These are phyloP conservation scores for Zanthoxylum bungeanum DNA, from an alignment of 345 rosid genomes.

Conservation along the genomic window DNA sequence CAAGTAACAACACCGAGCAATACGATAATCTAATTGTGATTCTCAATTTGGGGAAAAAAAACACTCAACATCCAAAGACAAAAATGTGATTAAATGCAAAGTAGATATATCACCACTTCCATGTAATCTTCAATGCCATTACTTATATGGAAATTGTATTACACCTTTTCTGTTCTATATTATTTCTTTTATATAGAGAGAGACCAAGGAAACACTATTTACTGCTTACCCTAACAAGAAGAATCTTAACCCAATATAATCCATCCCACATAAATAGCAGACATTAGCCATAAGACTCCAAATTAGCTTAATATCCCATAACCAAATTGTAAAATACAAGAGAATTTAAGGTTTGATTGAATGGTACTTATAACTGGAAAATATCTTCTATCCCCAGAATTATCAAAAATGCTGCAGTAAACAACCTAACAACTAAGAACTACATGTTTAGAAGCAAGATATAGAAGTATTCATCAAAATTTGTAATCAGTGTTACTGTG, in stretches of 20 bases:
- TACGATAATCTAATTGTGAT: background rate
- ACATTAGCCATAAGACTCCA: background rate
- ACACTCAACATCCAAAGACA: background rate
- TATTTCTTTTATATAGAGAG: too few relatives aligned
- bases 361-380: background rate
- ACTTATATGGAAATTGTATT: background rate
- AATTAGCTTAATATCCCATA: background rate
- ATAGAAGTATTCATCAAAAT: slow-evolving; percentile 3
- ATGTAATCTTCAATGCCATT: background rate
- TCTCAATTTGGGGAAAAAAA: background rate
- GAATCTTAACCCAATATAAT: background rate
- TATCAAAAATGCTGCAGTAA: background rate
- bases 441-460: background rate
- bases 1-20: background rate
- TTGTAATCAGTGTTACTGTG: slow-evolving; percentile 6
- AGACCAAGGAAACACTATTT: background rate
- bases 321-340: slow-evolving; percentile 1
- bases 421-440: background rate
- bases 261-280: background rate
- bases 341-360: background rate
- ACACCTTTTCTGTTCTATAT: too few relatives aligned
- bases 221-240: background rate
- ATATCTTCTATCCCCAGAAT: background rate
- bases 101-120: background rate
- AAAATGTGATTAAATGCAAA: background rate